Percentiles rank a stretch among this genome's conserved stretches.
phyloP scores from a whole-genome alignment of 2,329 filamentous ascomycete genomes.

The Aspergillus neoniger region DNA sequence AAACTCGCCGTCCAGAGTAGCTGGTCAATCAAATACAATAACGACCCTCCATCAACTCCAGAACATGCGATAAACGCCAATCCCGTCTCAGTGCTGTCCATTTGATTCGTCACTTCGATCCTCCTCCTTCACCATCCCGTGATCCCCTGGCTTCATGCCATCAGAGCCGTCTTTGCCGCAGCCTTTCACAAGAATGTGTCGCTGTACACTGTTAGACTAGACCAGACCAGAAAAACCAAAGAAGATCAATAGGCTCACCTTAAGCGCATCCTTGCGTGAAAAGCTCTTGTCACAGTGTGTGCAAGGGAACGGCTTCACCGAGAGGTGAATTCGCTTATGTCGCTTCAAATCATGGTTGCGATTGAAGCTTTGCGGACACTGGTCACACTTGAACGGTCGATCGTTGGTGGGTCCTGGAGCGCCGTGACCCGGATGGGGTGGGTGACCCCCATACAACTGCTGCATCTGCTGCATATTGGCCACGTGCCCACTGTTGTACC shows the following conservation, averaged over 20 bases:
- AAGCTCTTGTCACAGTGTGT: constrained; percentile 93
- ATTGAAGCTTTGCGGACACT: constrained; percentile 91
- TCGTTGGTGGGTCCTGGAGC: constrained; percentile 65
- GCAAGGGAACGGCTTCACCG: constrained; percentile 94
- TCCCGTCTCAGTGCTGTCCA: constrained; percentile 7
- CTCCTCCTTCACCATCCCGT: constrained; percentile 21
- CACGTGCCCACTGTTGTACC: constrained; percentile 62
- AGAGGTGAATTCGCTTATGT: constrained; percentile 91
- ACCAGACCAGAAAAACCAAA: too few relatives aligned
- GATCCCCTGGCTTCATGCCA: constrained; percentile 3
- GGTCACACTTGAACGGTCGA: constrained; percentile 90
- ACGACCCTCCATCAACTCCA: background rate
- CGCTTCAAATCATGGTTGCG: constrained; percentile 94
- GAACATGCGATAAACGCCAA: background rate
- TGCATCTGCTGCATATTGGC: constrained; percentile 57
- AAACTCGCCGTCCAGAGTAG: constrained; percentile 5
- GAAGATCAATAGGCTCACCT: constrained; percentile 61
- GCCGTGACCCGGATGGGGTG: constrained; percentile 57
- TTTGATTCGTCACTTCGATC: constrained; percentile 18
- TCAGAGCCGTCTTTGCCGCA: constrained; percentile 55
- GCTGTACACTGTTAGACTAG: constrained; percentile 41
- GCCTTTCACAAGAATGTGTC: constrained; percentile 68
- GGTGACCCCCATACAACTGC: constrained; percentile 61
- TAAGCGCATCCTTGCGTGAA: constrained; percentile 91
- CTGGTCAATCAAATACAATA: constrained; percentile 6